These are phyloP conservation scores for Floccularia luteovirens DNA, from an alignment of 768 basidiomycete genomes.

Conservation along the genomic window DNA sequence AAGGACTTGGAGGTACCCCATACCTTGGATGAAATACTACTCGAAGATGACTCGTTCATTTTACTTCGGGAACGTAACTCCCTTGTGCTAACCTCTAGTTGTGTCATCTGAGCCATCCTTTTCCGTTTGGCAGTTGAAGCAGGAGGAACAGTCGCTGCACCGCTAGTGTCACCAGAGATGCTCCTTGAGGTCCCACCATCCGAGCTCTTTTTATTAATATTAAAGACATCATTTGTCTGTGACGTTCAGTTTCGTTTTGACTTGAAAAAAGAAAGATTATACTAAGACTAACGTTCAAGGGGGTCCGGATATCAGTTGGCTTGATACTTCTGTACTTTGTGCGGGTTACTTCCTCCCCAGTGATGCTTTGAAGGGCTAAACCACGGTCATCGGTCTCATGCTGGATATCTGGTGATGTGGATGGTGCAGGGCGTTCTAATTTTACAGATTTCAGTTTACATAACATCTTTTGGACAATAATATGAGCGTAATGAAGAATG, in stretches of 20 bases:
- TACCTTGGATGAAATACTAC: constrained; percentile 33
- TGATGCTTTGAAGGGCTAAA: no score
- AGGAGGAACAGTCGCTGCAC: constrained; percentile 20
- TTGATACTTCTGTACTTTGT: no score
- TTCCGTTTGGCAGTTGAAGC: constrained; percentile 31
- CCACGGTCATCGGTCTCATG: no score
- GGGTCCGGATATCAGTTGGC: no score
- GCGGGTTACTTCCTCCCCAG: no score
- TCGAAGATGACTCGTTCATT: constrained; percentile 27
- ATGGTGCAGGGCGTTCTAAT: no score
- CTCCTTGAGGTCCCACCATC: constrained; percentile 4
- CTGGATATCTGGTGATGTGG: no score
- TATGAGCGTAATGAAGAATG: neutral
- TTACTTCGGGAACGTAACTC: constrained; percentile 37
- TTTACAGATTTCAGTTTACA: constrained; percentile 6
- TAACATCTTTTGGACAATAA: constrained; percentile 2
- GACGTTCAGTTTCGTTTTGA: no score
- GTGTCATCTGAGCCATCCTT: constrained; percentile 19
- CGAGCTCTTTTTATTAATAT: neutral
- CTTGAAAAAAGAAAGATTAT: no score
- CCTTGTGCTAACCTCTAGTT: constrained; percentile 28
- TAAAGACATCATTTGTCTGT: no score
- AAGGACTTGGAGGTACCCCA: constrained; percentile 3
- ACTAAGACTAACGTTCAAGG: no score
- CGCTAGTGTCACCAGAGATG: constrained; percentile 13